Evolutionary conservation across 2,329 filamentous ascomycete species (phyloP).

Genomic region (Penicillium capsulatum): DNA sequence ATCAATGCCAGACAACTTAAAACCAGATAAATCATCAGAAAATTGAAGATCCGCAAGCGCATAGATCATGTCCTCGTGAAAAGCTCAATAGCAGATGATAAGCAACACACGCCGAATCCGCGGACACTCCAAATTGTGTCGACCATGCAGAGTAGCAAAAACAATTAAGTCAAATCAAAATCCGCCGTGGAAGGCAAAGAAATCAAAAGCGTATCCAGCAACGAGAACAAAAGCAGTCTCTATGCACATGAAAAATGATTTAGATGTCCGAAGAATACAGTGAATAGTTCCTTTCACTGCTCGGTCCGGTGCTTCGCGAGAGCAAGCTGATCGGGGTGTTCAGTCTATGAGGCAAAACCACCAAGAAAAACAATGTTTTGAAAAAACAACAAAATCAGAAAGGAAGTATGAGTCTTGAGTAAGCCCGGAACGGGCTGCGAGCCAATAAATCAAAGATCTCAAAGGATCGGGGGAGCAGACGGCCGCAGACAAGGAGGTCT

Average conservation of each 20-base stretch:
- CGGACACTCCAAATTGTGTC: conserved; percentile 15
- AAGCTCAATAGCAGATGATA: no score
- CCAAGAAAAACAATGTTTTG: conserved; percentile 8
- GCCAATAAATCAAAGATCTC: neutral
- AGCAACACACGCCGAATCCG: neutral
- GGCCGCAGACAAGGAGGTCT: neutral
- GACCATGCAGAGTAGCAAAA: conserved; percentile 12
- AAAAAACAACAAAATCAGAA: conserved; percentile 6
- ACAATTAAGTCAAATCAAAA: neutral
- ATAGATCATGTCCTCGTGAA: no score
- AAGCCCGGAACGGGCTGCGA: no score
- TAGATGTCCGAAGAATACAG: no score
- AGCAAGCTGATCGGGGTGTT: conserved; percentile 7
- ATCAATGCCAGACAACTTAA: no score
- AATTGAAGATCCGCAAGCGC: no score
- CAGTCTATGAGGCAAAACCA: conserved; percentile 20
- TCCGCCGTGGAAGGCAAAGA: neutral
- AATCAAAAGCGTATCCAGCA: neutral
- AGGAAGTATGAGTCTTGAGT: conserved; percentile 3
- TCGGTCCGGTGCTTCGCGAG: no score
- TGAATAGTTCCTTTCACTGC: no score
- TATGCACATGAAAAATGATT: conserved; percentile 19
- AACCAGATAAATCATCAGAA: no score
- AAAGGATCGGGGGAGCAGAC: conserved; percentile 2
- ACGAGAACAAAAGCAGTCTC: conserved; percentile 9